Evolutionary conservation across 2,329 filamentous ascomycete genomes (phyloP).

Genomic region (Hypoxylon sp.): DNA sequence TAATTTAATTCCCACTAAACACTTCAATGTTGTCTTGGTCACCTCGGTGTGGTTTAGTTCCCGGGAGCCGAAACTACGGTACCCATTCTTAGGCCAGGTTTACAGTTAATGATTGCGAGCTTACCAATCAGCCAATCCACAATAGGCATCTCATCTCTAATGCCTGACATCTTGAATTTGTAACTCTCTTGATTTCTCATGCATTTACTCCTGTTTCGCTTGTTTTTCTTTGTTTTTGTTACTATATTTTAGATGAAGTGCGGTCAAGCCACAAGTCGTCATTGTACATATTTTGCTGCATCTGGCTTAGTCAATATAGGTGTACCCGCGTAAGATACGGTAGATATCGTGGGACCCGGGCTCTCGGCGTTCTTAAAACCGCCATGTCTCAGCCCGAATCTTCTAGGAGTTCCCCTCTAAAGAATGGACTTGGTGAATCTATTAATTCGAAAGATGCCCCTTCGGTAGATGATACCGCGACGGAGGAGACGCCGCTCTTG

Average conservation of each 20-base stretch:
- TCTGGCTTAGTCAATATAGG: not conserved
- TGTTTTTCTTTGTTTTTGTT: slow-evolving; percentile 1
- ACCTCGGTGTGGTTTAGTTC: no score
- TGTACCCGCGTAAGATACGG: slow-evolving; percentile 8
- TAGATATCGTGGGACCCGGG: slow-evolving; percentile 13
- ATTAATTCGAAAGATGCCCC: slow-evolving; percentile 33
- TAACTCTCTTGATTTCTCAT: not conserved
- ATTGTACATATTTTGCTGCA: not conserved
- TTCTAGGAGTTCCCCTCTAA: slow-evolving; percentile 20
- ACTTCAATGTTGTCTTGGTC: no score
- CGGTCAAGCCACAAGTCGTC: not conserved
- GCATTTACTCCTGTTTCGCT: not conserved
- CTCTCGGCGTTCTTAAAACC: slow-evolving; percentile 18
- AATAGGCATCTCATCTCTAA: slow-evolving; percentile 22
- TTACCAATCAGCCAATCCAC: slow-evolving; percentile 39
- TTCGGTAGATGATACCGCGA: slow-evolving; percentile 36
- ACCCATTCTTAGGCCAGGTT: not conserved
- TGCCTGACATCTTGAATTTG: slow-evolving; percentile 20
- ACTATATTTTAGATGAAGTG: not conserved
- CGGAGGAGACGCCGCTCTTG: slow-evolving; percentile 53
- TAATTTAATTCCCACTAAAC: no score
- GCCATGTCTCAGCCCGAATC: slow-evolving; percentile 29
- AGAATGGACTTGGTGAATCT: slow-evolving; percentile 16
- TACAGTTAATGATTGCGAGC: slow-evolving; percentile 13
- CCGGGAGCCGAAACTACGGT: not conserved